These are phyloP conservation scores for Arctium minus DNA, from an alignment of 129 eudicot genomes.

Conservation along the genomic window DNA sequence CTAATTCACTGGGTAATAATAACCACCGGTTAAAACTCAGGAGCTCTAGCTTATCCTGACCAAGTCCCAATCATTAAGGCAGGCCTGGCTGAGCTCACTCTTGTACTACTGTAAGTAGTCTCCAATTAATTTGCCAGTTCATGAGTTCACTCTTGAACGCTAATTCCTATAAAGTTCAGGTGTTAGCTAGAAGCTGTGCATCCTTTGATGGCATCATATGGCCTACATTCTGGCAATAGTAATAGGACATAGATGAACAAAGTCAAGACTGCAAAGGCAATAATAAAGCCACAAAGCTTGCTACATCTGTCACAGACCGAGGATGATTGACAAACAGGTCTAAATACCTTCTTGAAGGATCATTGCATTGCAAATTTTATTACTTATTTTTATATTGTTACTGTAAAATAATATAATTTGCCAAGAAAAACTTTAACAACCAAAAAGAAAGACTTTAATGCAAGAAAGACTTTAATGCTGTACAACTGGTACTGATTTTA, in stretches of 20 bases:
- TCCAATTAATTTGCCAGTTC: too few species aligned
- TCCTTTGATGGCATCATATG: background rate
- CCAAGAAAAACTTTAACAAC: too few species aligned
- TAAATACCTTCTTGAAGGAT: background rate
- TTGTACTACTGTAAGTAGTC: too few species aligned
- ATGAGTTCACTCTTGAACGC: background rate
- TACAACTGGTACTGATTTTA: background rate
- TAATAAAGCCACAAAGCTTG: background rate
- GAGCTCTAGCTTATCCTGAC: too few species aligned
- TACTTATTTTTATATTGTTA: background rate
- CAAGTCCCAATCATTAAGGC: too few species aligned
- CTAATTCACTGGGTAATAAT: too few species aligned
- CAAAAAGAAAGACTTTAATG: too few species aligned
- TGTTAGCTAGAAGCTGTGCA: background rate
- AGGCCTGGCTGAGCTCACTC: too few species aligned
- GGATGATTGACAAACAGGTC: background rate
- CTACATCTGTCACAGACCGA: background rate
- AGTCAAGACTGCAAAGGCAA: too few species aligned
- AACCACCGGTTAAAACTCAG: too few species aligned
- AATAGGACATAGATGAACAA: background rate
- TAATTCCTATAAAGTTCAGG: background rate
- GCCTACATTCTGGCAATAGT: background rate
- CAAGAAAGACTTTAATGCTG: background rate
- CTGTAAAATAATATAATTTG: background rate
- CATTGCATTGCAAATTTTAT: background rate